These are phyloP conservation scores for Umbelopsis isabellina DNA, from an alignment of 192 early-diverging fungal species.

Conservation along the genomic window DNA sequence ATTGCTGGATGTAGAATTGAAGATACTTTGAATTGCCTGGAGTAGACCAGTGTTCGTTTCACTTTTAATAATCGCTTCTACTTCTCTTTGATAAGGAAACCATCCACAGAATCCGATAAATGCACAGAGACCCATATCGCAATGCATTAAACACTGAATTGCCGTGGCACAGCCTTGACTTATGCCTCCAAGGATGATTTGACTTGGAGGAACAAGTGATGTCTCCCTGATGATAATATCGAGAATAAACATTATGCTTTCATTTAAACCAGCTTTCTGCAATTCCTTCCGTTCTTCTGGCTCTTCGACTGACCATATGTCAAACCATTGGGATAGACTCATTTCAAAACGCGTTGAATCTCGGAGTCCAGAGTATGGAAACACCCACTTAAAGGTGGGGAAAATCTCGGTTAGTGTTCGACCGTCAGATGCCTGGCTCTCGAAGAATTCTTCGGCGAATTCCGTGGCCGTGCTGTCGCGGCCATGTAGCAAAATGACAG, in stretches of 20 bases:
- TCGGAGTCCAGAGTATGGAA: background rate
- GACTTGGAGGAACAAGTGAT: conserved; percentile 2
- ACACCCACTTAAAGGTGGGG: conserved; percentile 16
- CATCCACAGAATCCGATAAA: conserved; percentile 13
- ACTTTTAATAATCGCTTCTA: background rate
- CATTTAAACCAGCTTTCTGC: background rate
- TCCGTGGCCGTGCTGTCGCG: conserved; percentile 10
- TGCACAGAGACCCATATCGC: background rate
- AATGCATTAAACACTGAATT: conserved; percentile 11
- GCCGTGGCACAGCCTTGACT: conserved; percentile 23
- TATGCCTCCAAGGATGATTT: conserved; percentile 18
- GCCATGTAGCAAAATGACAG: conserved; percentile 14
- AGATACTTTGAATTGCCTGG: background rate
- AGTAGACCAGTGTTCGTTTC: background rate
- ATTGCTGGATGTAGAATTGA: background rate
- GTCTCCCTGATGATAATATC: background rate
- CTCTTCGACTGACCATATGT: conserved; percentile 19
- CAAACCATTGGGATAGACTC: conserved; percentile 4
- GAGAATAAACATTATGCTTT: conserved; percentile 13
- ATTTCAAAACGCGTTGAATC: conserved; percentile 7
- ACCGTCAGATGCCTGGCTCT: conserved; percentile 2
- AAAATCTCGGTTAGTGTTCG: background rate
- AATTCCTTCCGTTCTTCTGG: conserved; percentile 15
- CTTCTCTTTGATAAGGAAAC: conserved; percentile 7
- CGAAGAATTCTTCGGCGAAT: conserved; percentile 18